These are phyloP conservation scores for Aspergillus campestris DNA, from an alignment of 495 filamentous ascomycete species.

Conservation along the genomic window DNA sequence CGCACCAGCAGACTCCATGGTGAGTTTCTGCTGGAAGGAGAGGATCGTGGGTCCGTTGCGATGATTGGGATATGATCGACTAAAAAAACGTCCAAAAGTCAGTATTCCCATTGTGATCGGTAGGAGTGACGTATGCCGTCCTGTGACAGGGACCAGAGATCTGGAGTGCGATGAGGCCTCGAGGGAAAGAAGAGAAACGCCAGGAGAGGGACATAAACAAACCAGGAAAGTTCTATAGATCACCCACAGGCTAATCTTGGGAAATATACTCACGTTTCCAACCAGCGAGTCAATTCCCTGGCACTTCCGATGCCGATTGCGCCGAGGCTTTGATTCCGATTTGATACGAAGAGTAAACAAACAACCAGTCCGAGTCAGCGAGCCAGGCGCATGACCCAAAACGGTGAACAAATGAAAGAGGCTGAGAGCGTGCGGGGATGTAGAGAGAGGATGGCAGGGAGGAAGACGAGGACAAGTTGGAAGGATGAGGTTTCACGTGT, in stretches of 20 bases:
- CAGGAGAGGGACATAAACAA: conserved; percentile 1
- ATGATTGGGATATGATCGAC: conserved; percentile 29
- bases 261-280: too few species aligned
- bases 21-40: conserved; percentile 36
- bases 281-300: too few species aligned
- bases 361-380: conserved; percentile 11
- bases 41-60: conserved; percentile 37
- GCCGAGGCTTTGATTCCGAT: neutral
- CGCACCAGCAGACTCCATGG: conserved; percentile 29
- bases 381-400: conserved; percentile 10
- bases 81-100: conserved; percentile 37
- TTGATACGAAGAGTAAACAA: neutral
- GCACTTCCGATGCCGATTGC: too few species aligned
- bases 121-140: neutral
- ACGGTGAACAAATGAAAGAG: neutral
- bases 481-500: conserved; percentile 12
- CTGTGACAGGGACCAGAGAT: too few species aligned
- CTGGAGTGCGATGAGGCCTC: too few species aligned
- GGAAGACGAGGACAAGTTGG: conserved; percentile 9
- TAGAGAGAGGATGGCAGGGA: conserved; percentile 1
- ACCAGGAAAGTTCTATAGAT: neutral
- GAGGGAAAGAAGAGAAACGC: neutral
- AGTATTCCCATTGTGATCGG: conserved; percentile 32
- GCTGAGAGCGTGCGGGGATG: conserved; percentile 4
- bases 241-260: neutral